Evolutionary conservation across 2,329 filamentous ascomycete genomes (phyloP).

Genomic region (Fusarium marasasianum): DNA sequence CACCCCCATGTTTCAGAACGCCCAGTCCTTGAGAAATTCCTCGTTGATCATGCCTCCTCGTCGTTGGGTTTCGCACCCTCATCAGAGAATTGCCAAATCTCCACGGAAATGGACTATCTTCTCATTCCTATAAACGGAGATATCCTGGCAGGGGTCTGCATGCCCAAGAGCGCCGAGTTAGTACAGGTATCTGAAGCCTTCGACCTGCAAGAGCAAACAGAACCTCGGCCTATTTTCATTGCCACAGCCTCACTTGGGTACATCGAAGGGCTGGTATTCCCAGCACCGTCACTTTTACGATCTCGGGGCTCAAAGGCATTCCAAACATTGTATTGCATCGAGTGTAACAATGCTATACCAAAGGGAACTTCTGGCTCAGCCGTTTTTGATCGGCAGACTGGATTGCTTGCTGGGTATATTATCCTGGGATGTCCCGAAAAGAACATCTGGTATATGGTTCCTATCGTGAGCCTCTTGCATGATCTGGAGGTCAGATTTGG

Average conservation of each 20-base stretch:
- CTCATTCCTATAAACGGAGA: background rate
- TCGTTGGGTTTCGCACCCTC: background rate
- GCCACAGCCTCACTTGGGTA: background rate
- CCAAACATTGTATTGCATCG: background rate
- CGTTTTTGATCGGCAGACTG: rapidly evolving
- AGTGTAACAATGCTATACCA: rapidly evolving
- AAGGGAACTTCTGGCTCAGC: background rate
- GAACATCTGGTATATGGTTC: background rate
- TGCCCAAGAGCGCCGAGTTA: background rate
- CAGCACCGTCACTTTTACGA: rapidly evolving
- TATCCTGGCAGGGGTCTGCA: rapidly evolving
- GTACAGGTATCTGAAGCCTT: background rate
- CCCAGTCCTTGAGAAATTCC: background rate
- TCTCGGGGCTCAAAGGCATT: rapidly evolving
- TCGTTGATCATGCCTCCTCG: background rate
- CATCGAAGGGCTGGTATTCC: rapidly evolving
- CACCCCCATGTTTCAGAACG: rapidly evolving
- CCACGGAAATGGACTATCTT: background rate
- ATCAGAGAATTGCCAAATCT: background rate
- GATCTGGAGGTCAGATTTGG: too few species aligned
- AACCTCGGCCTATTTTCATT: rapidly evolving
- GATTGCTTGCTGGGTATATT: rapidly evolving
- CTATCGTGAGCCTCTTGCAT: background rate
- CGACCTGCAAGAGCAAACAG: rapidly evolving
- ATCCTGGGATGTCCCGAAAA: background rate